phyloP scores from a whole-genome alignment of 2,329 filamentous ascomycete genomes.

The Trichophyton mentagrophytes region DNA sequence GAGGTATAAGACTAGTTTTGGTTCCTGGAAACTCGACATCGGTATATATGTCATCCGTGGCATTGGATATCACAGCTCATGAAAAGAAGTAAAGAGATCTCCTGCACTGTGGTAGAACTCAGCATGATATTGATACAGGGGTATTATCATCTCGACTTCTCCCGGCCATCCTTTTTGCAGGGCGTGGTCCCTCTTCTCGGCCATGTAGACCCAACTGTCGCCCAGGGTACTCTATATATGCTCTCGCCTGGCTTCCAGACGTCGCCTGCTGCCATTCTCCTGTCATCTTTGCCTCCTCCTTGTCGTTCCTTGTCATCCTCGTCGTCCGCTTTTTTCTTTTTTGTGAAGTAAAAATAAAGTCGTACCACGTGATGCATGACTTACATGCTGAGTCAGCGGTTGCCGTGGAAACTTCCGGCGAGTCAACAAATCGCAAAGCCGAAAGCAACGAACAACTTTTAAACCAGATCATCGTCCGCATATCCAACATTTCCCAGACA shows the following conservation, averaged over 20 bases:
- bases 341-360: slow-evolving; percentile 1
- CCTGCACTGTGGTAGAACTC: too few relatives aligned
- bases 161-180: neutral
- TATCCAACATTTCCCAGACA: neutral
- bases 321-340: neutral
- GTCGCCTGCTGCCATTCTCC: too few relatives aligned
- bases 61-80: too few relatives aligned
- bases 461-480: slow-evolving; percentile 4
- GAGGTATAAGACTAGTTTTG: too few relatives aligned
- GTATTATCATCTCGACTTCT: neutral
- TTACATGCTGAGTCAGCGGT: slow-evolving; percentile 22
- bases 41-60: too few relatives aligned
- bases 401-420: slow-evolving; percentile 22
- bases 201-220: neutral
- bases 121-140: neutral
- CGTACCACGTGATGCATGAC: neutral
- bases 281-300: too few relatives aligned
- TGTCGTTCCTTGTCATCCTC: neutral
- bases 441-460: neutral
- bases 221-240: too few relatives aligned
- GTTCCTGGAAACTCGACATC: too few relatives aligned
- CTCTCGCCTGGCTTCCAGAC: too few relatives aligned
- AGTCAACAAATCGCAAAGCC: slow-evolving; percentile 20
- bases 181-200: neutral
- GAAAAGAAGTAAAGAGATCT: too few relatives aligned